phyloP scores from a whole-genome alignment of 2,329 filamentous ascomycete species.

The Grosmannia clavigera region DNA sequence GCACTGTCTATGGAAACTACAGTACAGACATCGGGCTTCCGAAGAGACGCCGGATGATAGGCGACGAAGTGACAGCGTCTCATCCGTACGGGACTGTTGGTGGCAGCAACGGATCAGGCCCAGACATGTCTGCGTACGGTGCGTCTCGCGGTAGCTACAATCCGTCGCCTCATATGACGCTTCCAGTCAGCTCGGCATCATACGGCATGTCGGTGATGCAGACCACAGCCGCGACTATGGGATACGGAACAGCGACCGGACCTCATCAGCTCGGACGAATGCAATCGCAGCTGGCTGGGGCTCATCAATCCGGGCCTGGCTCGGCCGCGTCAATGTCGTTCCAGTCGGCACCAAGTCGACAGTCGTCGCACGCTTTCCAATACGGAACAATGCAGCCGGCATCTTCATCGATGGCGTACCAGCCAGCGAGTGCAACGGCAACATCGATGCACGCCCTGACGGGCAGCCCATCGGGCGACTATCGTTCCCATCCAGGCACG shows the following conservation, averaged over 20 bases:
- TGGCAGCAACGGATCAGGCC: background rate
- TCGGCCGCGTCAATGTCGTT: conserved; percentile 4
- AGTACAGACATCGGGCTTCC: background rate
- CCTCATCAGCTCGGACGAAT: conserved; percentile 7
- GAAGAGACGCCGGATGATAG: conserved; percentile 9
- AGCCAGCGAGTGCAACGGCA: conserved; percentile 7
- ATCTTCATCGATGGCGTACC: conserved; percentile 9
- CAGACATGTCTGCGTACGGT: conserved; percentile 4
- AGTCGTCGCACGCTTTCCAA: conserved; percentile 8
- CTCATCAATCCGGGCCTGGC: background rate
- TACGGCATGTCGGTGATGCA: conserved; percentile 5
- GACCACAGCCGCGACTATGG: background rate
- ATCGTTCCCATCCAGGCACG: conserved; percentile 6
- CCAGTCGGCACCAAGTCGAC: conserved; percentile 8
- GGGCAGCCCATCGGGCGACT: conserved; percentile 6
- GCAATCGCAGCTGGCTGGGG: conserved; percentile 7
- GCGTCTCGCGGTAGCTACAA: conserved; percentile 4
- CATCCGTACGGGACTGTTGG: background rate
- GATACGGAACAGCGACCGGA: background rate
- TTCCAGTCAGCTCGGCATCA: conserved; percentile 8
- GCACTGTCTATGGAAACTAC: conserved; percentile 1
- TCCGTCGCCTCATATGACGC: background rate
- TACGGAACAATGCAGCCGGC: conserved; percentile 8
- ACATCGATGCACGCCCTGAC: conserved; percentile 5
- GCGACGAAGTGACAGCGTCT: conserved; percentile 1